Percentiles rank a stretch among this genome's conserved stretches.
These are phyloP conservation scores for Gossypium mustelinum DNA, from an alignment of 345 rosid genomes.

Conservation along the genomic window DNA sequence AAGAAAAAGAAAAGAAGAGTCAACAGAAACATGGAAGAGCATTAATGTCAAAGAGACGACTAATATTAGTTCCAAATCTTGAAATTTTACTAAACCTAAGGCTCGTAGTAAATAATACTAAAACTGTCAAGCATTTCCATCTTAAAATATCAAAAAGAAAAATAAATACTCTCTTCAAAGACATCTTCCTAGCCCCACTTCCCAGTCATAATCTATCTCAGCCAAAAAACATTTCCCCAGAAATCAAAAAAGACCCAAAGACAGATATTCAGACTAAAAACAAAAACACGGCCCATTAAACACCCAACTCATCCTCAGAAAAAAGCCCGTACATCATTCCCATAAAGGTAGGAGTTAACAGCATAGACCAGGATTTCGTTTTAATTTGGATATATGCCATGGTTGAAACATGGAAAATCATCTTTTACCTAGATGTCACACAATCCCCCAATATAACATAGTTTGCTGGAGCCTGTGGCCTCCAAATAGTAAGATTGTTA, in stretches of 20 bases:
- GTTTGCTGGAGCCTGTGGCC: constrained; percentile 91
- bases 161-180: constrained; percentile 4
- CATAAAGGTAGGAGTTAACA: not conserved
- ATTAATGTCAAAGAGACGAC: not conserved
- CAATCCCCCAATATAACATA: constrained; percentile 96
- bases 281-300: not conserved
- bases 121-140: not conserved
- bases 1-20: not conserved
- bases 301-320: not conserved
- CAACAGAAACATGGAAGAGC: not conserved
- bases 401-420: not conserved
- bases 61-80: not conserved
- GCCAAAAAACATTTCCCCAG: not conserved
- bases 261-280: not conserved
- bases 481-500: constrained; percentile 89
- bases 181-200: not conserved
- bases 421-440: constrained; percentile 83
- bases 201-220: not conserved
- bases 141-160: not conserved
- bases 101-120: not conserved
- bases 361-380: not conserved
- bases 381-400: not conserved
- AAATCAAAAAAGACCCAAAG: not conserved
- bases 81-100: not conserved
- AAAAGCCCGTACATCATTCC: not conserved